Conservation (phyloP, 169 alveolate genomes). For the Eimeria necatrix region DNA sequence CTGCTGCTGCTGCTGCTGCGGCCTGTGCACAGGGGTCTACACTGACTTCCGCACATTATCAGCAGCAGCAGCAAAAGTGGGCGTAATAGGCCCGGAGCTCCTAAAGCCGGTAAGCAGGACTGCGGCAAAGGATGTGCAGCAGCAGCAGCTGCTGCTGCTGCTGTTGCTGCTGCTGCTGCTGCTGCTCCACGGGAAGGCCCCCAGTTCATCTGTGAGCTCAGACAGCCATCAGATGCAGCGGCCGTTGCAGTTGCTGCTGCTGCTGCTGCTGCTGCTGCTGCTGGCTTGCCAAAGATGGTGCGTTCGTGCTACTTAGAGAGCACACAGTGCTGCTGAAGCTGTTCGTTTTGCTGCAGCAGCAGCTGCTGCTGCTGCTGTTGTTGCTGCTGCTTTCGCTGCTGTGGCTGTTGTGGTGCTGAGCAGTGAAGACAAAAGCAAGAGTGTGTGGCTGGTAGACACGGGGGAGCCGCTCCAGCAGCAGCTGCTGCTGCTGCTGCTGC, state of each 20-base stretch:
- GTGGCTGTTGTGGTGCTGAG: not conserved
- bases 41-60: too few relatives aligned
- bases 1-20: not conserved
- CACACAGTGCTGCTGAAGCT: not conserved
- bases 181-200: too few relatives aligned
- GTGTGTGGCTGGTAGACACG: not conserved
- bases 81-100: not conserved
- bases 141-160: constrained; percentile 29
- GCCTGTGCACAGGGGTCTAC: too few relatives aligned
- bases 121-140: not conserved
- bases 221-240: too few relatives aligned
- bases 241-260: constrained; percentile 10
- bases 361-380: constrained; percentile 49
- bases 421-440: constrained; percentile 1
- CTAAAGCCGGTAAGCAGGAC: not conserved
- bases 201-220: too few relatives aligned
- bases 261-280: constrained; percentile 25
- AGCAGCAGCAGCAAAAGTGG: not conserved
- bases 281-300: constrained; percentile 7
- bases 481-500: constrained; percentile 49
- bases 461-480: constrained; percentile 27
- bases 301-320: too few relatives aligned
- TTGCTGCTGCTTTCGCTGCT: constrained; percentile 17
- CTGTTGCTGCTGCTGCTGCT: constrained; percentile 19
- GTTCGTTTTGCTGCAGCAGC: constrained; percentile 20